Conservation (phyloP, 2,329 filamentous ascomycete species). For the Penicillium occitanis region DNA sequence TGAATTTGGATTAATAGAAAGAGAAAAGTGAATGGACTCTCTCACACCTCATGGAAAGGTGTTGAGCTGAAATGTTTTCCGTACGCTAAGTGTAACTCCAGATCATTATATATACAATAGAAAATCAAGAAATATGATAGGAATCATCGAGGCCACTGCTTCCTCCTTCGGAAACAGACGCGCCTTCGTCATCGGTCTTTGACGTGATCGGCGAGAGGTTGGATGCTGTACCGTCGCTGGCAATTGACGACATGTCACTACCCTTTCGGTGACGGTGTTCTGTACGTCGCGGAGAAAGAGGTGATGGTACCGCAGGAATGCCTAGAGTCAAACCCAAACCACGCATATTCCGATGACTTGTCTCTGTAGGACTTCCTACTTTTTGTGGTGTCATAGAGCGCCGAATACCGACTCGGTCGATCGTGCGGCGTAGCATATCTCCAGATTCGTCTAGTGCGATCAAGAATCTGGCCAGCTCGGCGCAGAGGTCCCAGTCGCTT, state of each 20-base stretch:
- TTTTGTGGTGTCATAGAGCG: conserved; percentile 19
- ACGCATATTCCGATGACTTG: conserved; percentile 32
- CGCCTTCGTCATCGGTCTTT: conserved; percentile 16
- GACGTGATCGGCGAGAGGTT: conserved; percentile 20
- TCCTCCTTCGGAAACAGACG: conserved; percentile 19
- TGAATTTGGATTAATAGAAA: conserved; percentile 55
- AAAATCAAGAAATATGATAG: conserved; percentile 5
- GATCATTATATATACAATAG: conserved; percentile 5
- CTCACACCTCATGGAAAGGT: background rate
- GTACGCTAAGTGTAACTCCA: background rate
- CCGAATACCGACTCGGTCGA: conserved; percentile 43
- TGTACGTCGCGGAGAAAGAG: conserved; percentile 22
- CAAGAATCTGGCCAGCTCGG: conserved; percentile 90
- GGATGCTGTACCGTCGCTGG: conserved; percentile 18
- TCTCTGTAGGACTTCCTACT: conserved; percentile 13
- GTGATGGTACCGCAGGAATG: conserved; percentile 35
- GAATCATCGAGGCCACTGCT: conserved; percentile 20
- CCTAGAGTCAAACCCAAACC: conserved; percentile 39
- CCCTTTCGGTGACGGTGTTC: conserved; percentile 21
- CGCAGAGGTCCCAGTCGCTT: conserved; percentile 92
- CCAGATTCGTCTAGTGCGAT: conserved; percentile 88
- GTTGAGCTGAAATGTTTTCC: background rate
- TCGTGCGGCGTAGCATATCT: conserved; percentile 61
- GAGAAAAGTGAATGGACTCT: background rate
- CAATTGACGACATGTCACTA: conserved; percentile 23